Conservation (phyloP, 768 basidiomycete species). For the Inosperma sp. region DNA sequence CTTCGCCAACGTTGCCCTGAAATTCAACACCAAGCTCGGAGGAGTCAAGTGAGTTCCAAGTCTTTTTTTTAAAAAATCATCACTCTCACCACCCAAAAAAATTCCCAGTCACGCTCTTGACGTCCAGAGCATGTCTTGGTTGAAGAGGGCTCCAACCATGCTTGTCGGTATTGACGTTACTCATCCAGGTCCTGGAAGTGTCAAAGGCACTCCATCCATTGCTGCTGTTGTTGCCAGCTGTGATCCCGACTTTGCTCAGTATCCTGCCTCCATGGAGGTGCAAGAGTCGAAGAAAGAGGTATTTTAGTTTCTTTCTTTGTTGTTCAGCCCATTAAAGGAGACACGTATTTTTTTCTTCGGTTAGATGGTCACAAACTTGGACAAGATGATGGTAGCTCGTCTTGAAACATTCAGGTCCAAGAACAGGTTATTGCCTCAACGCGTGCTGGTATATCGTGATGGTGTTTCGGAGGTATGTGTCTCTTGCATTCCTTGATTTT, state of each 20-base stretch:
- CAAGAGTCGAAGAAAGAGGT: conserved; percentile 79
- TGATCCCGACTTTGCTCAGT: conserved; percentile 61
- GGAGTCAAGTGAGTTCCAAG: conserved; percentile 57
- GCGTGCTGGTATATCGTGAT: conserved; percentile 73
- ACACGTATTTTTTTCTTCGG: not conserved
- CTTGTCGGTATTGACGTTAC: conserved; percentile 80
- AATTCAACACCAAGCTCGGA: conserved; percentile 80
- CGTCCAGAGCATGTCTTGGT: conserved; percentile 52
- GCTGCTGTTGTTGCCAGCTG: conserved; percentile 81
- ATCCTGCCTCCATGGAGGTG: conserved; percentile 67
- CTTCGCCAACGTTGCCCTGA: conserved; percentile 77
- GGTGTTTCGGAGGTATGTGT: conserved; percentile 69
- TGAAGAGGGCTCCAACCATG: conserved; percentile 64
- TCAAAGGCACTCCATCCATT: conserved; percentile 73
- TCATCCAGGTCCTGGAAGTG: conserved; percentile 73
- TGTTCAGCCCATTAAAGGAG: not conserved
- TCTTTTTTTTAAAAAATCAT: not conserved
- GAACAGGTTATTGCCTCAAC: conserved; percentile 54
- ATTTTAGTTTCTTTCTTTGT: conserved; percentile 3
- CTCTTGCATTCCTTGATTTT: conserved; percentile 23
- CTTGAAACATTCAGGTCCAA: conserved; percentile 45
- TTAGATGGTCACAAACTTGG: conserved; percentile 72
- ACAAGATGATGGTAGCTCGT: conserved; percentile 63
- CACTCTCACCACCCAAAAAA: conserved; percentile 4
- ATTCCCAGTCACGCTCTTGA: conserved; percentile 43